Percentiles rank a stretch among this genome's conserved stretches.
Evolutionary conservation across 169 alveolate genomes (phyloP).

Genomic region (Plasmodium inui): DNA sequence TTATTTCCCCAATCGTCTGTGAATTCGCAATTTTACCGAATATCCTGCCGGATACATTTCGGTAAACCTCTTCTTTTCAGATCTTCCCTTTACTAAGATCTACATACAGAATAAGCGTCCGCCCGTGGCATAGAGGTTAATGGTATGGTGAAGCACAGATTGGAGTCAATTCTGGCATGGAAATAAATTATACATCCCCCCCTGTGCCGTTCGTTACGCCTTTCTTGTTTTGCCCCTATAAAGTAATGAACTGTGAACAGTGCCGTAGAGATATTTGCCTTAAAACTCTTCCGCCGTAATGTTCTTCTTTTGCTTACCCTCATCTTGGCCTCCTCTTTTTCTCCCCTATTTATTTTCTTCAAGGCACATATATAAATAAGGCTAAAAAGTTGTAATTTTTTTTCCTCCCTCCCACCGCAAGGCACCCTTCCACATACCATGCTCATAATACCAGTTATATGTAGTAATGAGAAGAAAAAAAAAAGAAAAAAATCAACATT

Average conservation of each 20-base stretch:
- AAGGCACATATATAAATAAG: neutral
- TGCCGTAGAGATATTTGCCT: neutral
- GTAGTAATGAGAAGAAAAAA: neutral
- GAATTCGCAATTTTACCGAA: neutral
- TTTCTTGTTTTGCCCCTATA: neutral
- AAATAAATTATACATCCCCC: neutral
- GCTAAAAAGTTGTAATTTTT: neutral
- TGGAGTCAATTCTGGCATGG: neutral
- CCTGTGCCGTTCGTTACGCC: neutral
- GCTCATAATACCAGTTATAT: neutral
- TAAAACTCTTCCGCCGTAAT: neutral
- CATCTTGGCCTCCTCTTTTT: neutral
- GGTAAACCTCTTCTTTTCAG: neutral
- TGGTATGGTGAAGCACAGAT: neutral
- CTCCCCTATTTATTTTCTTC: neutral
- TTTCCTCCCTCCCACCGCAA: neutral
- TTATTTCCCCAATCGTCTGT: neutral
- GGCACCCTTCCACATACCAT: neutral
- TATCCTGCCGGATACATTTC: neutral
- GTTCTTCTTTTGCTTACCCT: neutral
- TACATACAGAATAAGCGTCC: neutral
- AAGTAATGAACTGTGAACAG: neutral
- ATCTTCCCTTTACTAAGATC: neutral
- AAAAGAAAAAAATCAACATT: neutral
- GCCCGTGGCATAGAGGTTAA: neutral